A percentile compares a stretch with the other conserved stretches of the same genome.
Evolutionary conservation across 352 stramenopile species (phyloP).

Genomic region (Phytopythium vexans): DNA sequence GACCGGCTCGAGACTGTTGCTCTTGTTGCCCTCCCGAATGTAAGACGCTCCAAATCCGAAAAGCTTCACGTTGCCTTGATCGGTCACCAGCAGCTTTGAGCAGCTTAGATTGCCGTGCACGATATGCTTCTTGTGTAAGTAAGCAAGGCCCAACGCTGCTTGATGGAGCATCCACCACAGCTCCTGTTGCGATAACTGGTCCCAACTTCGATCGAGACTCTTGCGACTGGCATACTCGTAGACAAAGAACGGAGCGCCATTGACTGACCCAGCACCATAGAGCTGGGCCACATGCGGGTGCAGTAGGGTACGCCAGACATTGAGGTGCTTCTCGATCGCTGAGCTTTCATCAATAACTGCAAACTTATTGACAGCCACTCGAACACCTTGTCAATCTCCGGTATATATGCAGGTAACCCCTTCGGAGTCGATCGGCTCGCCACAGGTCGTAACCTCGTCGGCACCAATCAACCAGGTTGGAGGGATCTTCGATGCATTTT

Average conservation of each 20-base stretch:
- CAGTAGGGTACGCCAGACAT: conserved; percentile 15
- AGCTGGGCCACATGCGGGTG: conserved; percentile 27
- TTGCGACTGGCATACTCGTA: conserved; percentile 18
- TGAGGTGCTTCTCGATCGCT: conserved; percentile 25
- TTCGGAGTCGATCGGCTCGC: conserved; percentile 5
- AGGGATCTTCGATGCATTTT: neutral
- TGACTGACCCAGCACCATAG: conserved; percentile 13
- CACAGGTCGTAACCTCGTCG: conserved; percentile 1
- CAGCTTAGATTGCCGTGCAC: conserved; percentile 39
- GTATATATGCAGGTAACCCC: conserved; percentile 11
- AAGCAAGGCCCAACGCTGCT: conserved; percentile 9
- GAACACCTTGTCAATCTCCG: conserved; percentile 17
- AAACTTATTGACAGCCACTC: conserved; percentile 24
- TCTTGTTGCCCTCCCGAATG: conserved; percentile 14
- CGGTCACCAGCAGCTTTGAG: conserved; percentile 28
- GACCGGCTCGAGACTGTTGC: conserved; percentile 10
- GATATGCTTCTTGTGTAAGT: conserved; percentile 25
- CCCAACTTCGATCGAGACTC: conserved; percentile 21
- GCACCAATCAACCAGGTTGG: conserved; percentile 10
- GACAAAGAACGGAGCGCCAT: conserved; percentile 26
- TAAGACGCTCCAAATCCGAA: conserved; percentile 31
- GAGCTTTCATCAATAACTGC: conserved; percentile 11
- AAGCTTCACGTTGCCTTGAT: conserved; percentile 18
- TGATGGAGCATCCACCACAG: conserved; percentile 12
- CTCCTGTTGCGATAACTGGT: conserved; percentile 6